phyloP scores from a whole-genome alignment of 108 stramenopile species.

The Asterionellopsis glacialis region DNA sequence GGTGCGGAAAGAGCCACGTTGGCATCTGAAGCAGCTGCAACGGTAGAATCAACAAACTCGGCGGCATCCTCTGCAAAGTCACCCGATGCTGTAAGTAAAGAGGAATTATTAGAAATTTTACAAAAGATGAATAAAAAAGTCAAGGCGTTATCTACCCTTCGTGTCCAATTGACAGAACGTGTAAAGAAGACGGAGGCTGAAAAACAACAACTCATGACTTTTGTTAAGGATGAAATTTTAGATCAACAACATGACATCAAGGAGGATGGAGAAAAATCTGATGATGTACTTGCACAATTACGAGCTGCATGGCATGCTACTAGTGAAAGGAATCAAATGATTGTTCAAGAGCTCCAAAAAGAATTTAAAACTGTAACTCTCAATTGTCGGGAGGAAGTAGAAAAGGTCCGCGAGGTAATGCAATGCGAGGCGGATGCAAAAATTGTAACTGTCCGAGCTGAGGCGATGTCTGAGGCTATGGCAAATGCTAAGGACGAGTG shows the following conservation, averaged over 20 bases:
- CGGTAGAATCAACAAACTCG: background rate
- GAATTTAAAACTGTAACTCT: slow-evolving; percentile 47
- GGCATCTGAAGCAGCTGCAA: too few relatives aligned
- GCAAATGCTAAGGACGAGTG: slow-evolving; percentile 3
- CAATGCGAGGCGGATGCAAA: slow-evolving; percentile 31
- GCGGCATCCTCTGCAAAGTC: slow-evolving; percentile 4
- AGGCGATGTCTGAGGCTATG: slow-evolving; percentile 8
- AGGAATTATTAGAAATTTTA: slow-evolving; percentile 74
- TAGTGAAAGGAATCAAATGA: slow-evolving; percentile 57
- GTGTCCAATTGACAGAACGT: slow-evolving; percentile 53
- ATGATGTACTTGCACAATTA: slow-evolving; percentile 37
- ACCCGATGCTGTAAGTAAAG: slow-evolving; percentile 41
- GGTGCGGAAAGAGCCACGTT: too few relatives aligned
- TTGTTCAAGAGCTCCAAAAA: slow-evolving; percentile 49
- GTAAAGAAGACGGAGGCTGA: slow-evolving; percentile 49
- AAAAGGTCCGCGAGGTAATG: slow-evolving; percentile 33
- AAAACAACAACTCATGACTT: slow-evolving; percentile 38
- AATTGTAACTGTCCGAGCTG: slow-evolving; percentile 27
- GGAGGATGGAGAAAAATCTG: slow-evolving; percentile 15
- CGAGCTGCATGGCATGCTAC: slow-evolving; percentile 52
- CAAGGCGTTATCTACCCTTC: slow-evolving; percentile 51
- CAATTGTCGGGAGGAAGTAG: slow-evolving; percentile 41
- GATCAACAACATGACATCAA: slow-evolving; percentile 30
- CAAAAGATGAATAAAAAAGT: slow-evolving; percentile 81
- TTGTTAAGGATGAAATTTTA: slow-evolving; percentile 61